Evolutionary conservation across 192 early-diverging fungal genomes (phyloP).

Genomic region (Kappamyces sp.): DNA sequence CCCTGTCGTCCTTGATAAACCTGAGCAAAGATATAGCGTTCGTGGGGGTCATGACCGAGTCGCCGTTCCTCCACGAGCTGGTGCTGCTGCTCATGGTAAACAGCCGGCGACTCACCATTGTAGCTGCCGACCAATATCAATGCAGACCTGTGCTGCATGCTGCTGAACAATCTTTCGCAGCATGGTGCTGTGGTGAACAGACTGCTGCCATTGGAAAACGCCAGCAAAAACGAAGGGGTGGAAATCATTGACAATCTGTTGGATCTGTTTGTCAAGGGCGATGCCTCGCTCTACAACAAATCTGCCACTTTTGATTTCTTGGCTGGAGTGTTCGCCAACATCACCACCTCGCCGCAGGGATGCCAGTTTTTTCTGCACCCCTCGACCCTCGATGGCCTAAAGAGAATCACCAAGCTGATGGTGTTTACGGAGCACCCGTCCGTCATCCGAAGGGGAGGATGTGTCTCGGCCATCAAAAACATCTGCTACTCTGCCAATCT

Average conservation of each 20-base stretch:
- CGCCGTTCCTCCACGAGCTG: conserved; percentile 64
- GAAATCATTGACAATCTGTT: conserved; percentile 75
- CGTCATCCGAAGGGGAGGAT: conserved; percentile 85
- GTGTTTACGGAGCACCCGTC: conserved; percentile 79
- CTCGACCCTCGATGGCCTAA: conserved; percentile 55
- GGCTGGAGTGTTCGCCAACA: conserved; percentile 87
- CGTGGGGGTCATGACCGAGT: conserved; percentile 61
- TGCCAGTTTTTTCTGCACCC: conserved; percentile 58
- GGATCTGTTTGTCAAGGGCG: conserved; percentile 83
- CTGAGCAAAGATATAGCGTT: conserved; percentile 62
- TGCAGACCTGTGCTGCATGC: conserved; percentile 82
- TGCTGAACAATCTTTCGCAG: conserved; percentile 88
- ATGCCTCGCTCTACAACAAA: conserved; percentile 71
- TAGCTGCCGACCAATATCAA: conserved; percentile 57
- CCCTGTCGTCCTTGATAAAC: conserved; percentile 78
- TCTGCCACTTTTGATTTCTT: conserved; percentile 78
- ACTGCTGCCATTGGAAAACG: conserved; percentile 41
- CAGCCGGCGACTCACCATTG: not conserved
- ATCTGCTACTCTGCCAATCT: conserved; percentile 63
- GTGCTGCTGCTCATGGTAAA: conserved; percentile 64
- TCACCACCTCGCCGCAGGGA: conserved; percentile 52
- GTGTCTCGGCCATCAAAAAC: conserved; percentile 81
- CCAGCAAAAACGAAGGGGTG: conserved; percentile 17
- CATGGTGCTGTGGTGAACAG: conserved; percentile 49
- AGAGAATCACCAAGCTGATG: conserved; percentile 78